phyloP scores from a whole-genome alignment of 2,329 filamentous ascomycete genomes.

The Fusarium nelsonii region DNA sequence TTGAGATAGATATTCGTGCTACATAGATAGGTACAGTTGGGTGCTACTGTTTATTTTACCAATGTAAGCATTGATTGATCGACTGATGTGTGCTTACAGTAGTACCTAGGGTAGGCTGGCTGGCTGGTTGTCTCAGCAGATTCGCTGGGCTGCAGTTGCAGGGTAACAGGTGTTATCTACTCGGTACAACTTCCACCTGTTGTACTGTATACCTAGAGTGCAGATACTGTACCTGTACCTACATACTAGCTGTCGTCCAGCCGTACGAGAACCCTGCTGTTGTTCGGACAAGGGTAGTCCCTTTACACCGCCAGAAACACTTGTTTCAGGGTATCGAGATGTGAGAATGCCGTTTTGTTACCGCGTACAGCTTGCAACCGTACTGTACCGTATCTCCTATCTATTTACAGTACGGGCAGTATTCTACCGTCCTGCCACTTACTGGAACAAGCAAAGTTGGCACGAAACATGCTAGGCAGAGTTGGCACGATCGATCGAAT shows the following conservation, averaged over 20 bases:
- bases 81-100: no score
- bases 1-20: neutral
- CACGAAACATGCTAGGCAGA: neutral
- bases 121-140: neutral
- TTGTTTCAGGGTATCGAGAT: slow-evolving; percentile 42
- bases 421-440: neutral
- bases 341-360: slow-evolving; percentile 3
- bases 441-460: slow-evolving; percentile 11
- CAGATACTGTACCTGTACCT: neutral
- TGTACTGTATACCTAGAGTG: neutral
- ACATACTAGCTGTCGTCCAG: neutral
- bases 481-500: neutral
- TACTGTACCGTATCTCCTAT: neutral
- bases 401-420: no score
- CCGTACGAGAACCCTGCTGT: slow-evolving; percentile 8
- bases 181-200: neutral
- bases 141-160: slow-evolving; percentile 5
- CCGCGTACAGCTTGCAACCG: neutral
- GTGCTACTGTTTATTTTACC: neutral
- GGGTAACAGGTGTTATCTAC: slow-evolving; percentile 20
- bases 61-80: neutral
- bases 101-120: neutral
- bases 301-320: slow-evolving; percentile 38
- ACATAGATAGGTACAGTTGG: neutral
- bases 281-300: slow-evolving; percentile 26